Evolutionary conservation across 768 basidiomycete genomes (phyloP).

Genomic region (Suillus brevipes): DNA sequence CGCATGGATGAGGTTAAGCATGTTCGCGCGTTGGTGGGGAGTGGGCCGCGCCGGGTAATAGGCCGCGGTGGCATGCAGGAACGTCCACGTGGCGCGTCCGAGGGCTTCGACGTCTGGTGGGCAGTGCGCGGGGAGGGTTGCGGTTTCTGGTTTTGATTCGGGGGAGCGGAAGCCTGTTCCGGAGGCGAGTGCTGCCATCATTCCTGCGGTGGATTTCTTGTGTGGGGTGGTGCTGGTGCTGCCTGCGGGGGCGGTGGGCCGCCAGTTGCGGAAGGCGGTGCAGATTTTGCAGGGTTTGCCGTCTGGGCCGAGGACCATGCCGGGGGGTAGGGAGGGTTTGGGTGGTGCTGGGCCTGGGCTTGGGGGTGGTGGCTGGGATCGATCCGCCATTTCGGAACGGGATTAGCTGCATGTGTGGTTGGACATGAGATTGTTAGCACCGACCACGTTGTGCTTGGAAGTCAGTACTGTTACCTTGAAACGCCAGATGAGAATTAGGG

Average conservation of each 20-base stretch:
- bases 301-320: slow-evolving; percentile 87
- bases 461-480: neutral
- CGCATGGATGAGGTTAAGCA: slow-evolving; percentile 77
- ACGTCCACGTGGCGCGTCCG: slow-evolving; percentile 94
- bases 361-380: neutral
- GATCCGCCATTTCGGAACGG: slow-evolving; percentile 1
- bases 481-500: neutral
- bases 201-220: slow-evolving; percentile 32
- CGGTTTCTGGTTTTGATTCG: slow-evolving; percentile 28
- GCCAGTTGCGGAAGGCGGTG: slow-evolving; percentile 76
- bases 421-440: slow-evolving; percentile 1
- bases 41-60: slow-evolving; percentile 90
- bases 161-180: slow-evolving; percentile 27
- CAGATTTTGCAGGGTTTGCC: slow-evolving; percentile 96
- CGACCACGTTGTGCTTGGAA: neutral
- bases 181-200: slow-evolving; percentile 36
- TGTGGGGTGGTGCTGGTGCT: slow-evolving; percentile 16
- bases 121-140: slow-evolving; percentile 61
- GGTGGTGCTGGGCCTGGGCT: slow-evolving; percentile 11
- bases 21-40: slow-evolving; percentile 73
- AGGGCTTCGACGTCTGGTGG: slow-evolving; percentile 90
- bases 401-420: neutral
- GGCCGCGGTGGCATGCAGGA: slow-evolving; percentile 92
- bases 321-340: slow-evolving; percentile 57
- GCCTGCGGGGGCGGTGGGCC: slow-evolving; percentile 40